Evolutionary conservation across 192 early-diverging fungal species (phyloP).

Genomic region (Umbelopsis isabellina): DNA sequence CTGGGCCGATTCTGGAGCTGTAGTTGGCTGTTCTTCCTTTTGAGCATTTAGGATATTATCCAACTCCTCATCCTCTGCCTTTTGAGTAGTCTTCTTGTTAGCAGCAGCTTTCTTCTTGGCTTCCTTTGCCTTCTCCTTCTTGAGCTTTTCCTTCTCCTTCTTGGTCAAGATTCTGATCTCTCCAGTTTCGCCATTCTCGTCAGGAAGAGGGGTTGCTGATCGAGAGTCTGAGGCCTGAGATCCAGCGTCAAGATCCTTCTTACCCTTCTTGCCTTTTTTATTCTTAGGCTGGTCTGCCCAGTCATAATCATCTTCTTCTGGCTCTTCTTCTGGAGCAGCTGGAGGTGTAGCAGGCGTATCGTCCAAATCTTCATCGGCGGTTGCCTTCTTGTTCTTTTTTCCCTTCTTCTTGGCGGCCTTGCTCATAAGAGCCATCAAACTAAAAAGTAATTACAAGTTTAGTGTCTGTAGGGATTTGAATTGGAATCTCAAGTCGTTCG

Average conservation of each 20-base stretch:
- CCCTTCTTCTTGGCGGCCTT: constrained; percentile 57
- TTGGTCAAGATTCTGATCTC: constrained; percentile 73
- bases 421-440: constrained; percentile 50
- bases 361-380: constrained; percentile 45
- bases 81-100: constrained; percentile 49
- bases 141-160: constrained; percentile 86
- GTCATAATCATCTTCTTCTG: constrained; percentile 27
- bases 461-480: not conserved
- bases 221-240: constrained; percentile 26
- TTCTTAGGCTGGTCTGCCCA: constrained; percentile 48
- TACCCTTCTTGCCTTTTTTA: constrained; percentile 50
- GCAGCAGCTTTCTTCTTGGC: constrained; percentile 50
- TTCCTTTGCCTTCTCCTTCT: constrained; percentile 76
- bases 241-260: constrained; percentile 32
- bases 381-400: constrained; percentile 49
- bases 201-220: constrained; percentile 13
- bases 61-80: constrained; percentile 41
- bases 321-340: constrained; percentile 40
- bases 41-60: constrained; percentile 27
- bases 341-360: constrained; percentile 53
- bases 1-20: constrained; percentile 22
- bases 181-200: constrained; percentile 43
- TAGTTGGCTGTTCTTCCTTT: constrained; percentile 42
- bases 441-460: constrained; percentile 16
- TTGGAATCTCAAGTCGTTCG: not conserved